phyloP scores from a whole-genome alignment of 768 basidiomycete species.

The Cytidiella melzeri region DNA sequence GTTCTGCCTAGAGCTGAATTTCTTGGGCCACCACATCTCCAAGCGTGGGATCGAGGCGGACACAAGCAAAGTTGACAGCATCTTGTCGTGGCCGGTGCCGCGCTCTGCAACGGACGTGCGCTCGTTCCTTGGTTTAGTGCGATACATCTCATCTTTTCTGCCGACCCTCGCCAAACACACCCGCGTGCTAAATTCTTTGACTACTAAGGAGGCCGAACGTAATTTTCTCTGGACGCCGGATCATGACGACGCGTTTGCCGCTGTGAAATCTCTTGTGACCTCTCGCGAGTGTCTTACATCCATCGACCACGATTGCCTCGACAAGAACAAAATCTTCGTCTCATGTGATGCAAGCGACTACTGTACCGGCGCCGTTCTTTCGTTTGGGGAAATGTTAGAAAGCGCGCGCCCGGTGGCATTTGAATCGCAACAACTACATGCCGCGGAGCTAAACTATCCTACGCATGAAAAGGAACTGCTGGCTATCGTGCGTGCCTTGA shows the following conservation, averaged over 20 bases:
- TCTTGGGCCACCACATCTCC: constrained; percentile 27
- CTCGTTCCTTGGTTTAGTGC: constrained; percentile 23
- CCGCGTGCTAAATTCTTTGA: constrained; percentile 21
- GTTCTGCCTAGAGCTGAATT: no score
- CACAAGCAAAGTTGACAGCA: no score
- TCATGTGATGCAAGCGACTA: constrained; percentile 28
- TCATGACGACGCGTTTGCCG: constrained; percentile 30
- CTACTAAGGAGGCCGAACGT: constrained; percentile 17
- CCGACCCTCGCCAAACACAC: constrained; percentile 26
- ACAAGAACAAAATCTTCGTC: constrained; percentile 28
- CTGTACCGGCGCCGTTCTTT: constrained; percentile 26
- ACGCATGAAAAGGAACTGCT: no score
- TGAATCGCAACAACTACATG: no score
- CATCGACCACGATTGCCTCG: constrained; percentile 27
- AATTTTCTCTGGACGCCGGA: constrained; percentile 23
- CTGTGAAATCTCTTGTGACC: constrained; percentile 26
- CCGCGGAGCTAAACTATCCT: no score
- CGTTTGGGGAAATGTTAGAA: constrained; percentile 27
- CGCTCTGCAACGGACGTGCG: constrained; percentile 16
- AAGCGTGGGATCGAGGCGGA: constrained; percentile 19
- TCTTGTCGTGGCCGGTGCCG: constrained; percentile 27
- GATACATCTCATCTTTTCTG: constrained; percentile 26
- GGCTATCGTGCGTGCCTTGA: constrained; percentile 18
- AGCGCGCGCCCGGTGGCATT: no score
- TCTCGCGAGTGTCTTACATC: constrained; percentile 23